These are phyloP conservation scores for Venturia carpophila DNA, from an alignment of 2,329 filamentous ascomycete genomes.

Conservation along the genomic window DNA sequence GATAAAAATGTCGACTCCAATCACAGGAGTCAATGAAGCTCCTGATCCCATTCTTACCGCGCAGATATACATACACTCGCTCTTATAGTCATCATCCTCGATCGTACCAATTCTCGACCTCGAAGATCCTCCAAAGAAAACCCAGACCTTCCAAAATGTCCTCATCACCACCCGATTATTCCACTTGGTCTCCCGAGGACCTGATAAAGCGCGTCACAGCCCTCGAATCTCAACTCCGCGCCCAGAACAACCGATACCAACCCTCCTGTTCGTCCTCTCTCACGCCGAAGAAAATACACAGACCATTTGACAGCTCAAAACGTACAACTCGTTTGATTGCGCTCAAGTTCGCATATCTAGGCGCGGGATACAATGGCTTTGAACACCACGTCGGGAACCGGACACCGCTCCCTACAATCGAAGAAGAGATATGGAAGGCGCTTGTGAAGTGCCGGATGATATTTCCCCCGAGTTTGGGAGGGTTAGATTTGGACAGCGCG, in stretches of 20 bases:
- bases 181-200: conserved; percentile 58
- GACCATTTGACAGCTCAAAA: conserved; percentile 65
- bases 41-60: background rate
- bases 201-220: conserved; percentile 60
- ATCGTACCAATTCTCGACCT: background rate
- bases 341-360: conserved; percentile 88
- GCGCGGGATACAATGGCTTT: conserved; percentile 84
- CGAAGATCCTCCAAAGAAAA: background rate
- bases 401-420: conserved; percentile 69
- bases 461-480: conserved; percentile 43
- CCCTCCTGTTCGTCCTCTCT: background rate
- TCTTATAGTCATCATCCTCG: no score
- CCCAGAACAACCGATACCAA: conserved; percentile 35
- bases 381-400: conserved; percentile 70
- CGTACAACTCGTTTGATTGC: conserved; percentile 82
- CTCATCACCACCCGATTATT: conserved; percentile 39
- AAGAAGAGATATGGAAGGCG: conserved; percentile 90
- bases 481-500: conserved; percentile 16
- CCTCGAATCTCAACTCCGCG: conserved; percentile 58
- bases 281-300: conserved; percentile 22
- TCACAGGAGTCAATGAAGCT: background rate
- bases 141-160: background rate
- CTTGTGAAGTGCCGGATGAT: conserved; percentile 76
- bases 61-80: background rate
- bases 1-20: background rate